Evolutionary conservation across 495 filamentous ascomycete genomes (phyloP).

Genomic region (Neurospora sp.): DNA sequence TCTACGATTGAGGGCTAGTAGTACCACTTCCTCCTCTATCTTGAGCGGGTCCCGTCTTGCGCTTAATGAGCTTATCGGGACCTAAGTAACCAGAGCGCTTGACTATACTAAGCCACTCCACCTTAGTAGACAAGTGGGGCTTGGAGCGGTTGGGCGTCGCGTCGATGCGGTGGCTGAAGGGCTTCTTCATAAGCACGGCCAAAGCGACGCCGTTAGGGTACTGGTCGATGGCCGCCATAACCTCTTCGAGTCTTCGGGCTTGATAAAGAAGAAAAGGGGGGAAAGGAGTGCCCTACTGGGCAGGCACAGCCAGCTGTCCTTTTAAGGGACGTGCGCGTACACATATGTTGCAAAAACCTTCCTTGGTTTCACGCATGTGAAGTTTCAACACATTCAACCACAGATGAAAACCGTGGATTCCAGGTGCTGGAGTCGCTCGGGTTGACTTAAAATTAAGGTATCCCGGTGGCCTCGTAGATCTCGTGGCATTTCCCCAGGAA

Average conservation of each 20-base stretch:
- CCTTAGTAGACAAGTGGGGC: conserved; percentile 27
- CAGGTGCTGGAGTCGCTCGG: not conserved
- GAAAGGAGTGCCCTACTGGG: too few species aligned
- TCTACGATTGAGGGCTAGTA: not conserved
- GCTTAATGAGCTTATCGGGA: conserved; percentile 35
- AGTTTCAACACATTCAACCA: not conserved
- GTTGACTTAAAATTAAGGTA: not conserved
- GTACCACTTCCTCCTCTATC: not conserved
- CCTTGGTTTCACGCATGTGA: not conserved
- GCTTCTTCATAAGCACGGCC: conserved; percentile 44
- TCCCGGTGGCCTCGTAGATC: not conserved
- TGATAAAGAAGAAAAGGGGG: not conserved
- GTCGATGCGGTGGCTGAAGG: conserved; percentile 52
- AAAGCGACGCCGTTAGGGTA: conserved; percentile 22
- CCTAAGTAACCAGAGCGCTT: conserved; percentile 20
- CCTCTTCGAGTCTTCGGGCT: not conserved
- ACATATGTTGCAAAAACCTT: not conserved
- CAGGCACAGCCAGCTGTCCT: too few species aligned
- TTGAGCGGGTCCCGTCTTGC: conserved; percentile 13
- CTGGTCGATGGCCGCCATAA: not conserved
- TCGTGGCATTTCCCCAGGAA: not conserved
- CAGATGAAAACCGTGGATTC: not conserved
- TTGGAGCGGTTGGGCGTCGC: conserved; percentile 9
- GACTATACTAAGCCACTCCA: conserved; percentile 42
- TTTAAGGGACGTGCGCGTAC: too few species aligned